Percentiles rank a stretch among this genome's conserved stretches.
phyloP scores from a whole-genome alignment of 352 stramenopile genomes.

The Phytophthora sp. region DNA sequence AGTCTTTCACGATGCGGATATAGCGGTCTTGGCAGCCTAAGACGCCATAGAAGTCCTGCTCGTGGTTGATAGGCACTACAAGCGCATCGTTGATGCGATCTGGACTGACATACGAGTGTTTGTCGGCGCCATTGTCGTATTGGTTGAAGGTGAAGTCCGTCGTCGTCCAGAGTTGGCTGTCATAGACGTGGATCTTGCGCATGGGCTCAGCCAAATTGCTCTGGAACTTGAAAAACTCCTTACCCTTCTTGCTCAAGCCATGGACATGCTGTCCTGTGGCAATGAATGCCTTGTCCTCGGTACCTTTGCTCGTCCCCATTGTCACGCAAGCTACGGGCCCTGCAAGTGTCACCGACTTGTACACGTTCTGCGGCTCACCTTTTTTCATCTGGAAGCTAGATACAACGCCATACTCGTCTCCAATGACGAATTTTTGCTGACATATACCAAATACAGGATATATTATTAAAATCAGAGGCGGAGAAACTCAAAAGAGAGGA shows the following conservation, averaged over 20 bases:
- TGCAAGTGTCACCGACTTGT: slow-evolving; percentile 65
- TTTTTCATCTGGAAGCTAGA: slow-evolving; percentile 89
- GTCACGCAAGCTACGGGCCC: slow-evolving; percentile 70
- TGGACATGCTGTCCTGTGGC: slow-evolving; percentile 74
- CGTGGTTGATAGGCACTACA: slow-evolving; percentile 58
- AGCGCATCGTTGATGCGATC: slow-evolving; percentile 86
- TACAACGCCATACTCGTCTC: slow-evolving; percentile 82
- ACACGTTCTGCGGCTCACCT: slow-evolving; percentile 77
- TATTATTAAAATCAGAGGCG: not conserved
- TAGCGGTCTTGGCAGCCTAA: slow-evolving; percentile 82
- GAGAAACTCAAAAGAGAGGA: not conserved
- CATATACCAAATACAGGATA: too few relatives aligned
- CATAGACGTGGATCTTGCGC: slow-evolving; percentile 68
- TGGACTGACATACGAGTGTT: slow-evolving; percentile 75
- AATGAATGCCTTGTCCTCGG: slow-evolving; percentile 75
- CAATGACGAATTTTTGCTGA: slow-evolving; percentile 89
- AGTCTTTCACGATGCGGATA: slow-evolving; percentile 68
- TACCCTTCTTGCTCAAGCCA: slow-evolving; percentile 86
- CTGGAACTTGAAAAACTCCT: slow-evolving; percentile 89
- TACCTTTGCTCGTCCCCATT: slow-evolving; percentile 75
- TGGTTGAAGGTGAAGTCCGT: slow-evolving; percentile 85
- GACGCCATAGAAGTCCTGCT: slow-evolving; percentile 67
- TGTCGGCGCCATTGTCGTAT: slow-evolving; percentile 85
- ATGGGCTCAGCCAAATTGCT: slow-evolving; percentile 86
- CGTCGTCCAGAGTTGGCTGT: slow-evolving; percentile 76